A percentile compares a stretch with the other conserved stretches of the same genome.
These are phyloP conservation scores for Orbilia blumenaviensis DNA, from an alignment of 2,329 filamentous ascomycete species.

Conservation along the genomic window DNA sequence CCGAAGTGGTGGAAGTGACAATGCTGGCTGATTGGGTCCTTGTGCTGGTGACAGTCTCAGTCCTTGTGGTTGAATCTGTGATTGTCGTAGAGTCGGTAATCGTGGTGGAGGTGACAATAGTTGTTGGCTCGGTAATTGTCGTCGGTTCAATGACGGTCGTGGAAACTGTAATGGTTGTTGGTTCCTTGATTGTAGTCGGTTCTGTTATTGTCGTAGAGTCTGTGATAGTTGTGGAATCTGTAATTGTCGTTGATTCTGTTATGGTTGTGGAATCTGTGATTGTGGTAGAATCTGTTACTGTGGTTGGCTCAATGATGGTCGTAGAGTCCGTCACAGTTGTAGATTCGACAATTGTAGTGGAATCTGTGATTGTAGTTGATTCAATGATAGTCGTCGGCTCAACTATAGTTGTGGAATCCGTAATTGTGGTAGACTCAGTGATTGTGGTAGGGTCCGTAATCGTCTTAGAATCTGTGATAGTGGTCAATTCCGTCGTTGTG, in stretches of 20 bases:
- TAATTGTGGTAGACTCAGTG: background rate
- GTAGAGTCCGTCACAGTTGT: background rate
- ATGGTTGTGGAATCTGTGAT: background rate
- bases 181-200: background rate
- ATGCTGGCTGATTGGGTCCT: background rate
- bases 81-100: background rate
- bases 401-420: slow-evolving; percentile 2
- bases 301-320: slow-evolving; percentile 22
- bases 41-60: slow-evolving; percentile 1
- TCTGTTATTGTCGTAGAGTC: background rate
- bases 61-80: slow-evolving; percentile 3
- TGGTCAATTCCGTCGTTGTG: background rate
- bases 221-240: slow-evolving; percentile 11
- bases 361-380: background rate
- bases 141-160: slow-evolving; percentile 19
- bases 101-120: background rate
- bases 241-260: slow-evolving; percentile 6
- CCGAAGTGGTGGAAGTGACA: background rate
- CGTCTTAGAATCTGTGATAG: slow-evolving; percentile 12
- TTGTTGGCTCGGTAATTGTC: background rate
- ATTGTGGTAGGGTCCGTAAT: background rate
- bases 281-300: background rate
- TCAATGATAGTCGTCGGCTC: slow-evolving; percentile 6
- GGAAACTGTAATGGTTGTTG: background rate
- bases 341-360: background rate